Percentiles rank a stretch among this genome's conserved stretches.
These are phyloP conservation scores for Lasiodiplodia sp. DNA, from an alignment of 2,329 filamentous ascomycete genomes.

Conservation along the genomic window DNA sequence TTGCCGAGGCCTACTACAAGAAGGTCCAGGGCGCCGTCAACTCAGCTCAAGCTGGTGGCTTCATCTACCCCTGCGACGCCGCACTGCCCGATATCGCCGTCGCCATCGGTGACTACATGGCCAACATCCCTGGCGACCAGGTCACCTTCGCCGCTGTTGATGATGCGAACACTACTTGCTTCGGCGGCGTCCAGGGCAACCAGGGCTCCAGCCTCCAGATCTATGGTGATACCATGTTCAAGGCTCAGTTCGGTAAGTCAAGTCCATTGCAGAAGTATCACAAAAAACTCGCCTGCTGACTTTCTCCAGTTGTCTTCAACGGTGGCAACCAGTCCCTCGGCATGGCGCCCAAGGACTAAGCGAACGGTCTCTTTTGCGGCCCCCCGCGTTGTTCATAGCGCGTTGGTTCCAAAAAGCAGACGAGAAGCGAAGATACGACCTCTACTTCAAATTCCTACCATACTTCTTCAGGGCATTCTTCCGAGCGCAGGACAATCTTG, in stretches of 20 bases:
- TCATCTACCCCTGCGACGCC: conserved; percentile 53
- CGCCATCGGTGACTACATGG: conserved; percentile 66
- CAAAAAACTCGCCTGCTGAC: neutral
- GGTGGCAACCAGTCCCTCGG: conserved; percentile 60
- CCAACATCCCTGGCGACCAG: conserved; percentile 60
- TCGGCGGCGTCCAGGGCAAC: conserved; percentile 71
- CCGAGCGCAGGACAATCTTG: neutral
- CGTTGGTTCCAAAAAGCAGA: neutral
- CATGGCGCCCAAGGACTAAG: conserved; percentile 53
- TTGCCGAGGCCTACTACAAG: conserved; percentile 57
- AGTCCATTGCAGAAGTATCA: neutral
- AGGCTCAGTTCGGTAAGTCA: conserved; percentile 58
- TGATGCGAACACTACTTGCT: conserved; percentile 62
- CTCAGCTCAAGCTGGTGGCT: conserved; percentile 49
- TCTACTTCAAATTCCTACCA: neutral
- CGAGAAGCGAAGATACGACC: neutral
- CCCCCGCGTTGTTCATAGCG: neutral
- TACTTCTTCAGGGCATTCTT: neutral
- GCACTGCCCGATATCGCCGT: conserved; percentile 56
- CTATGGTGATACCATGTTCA: conserved; percentile 68
- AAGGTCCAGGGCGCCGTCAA: conserved; percentile 49
- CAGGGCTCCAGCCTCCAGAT: conserved; percentile 63
- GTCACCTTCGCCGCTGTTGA: conserved; percentile 50
- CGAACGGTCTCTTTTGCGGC: neutral
- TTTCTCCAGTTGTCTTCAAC: conserved; percentile 59